These are phyloP conservation scores for Saccharomycopsis microspora DNA, from an alignment of 805 yeast species.

Conservation along the genomic window DNA sequence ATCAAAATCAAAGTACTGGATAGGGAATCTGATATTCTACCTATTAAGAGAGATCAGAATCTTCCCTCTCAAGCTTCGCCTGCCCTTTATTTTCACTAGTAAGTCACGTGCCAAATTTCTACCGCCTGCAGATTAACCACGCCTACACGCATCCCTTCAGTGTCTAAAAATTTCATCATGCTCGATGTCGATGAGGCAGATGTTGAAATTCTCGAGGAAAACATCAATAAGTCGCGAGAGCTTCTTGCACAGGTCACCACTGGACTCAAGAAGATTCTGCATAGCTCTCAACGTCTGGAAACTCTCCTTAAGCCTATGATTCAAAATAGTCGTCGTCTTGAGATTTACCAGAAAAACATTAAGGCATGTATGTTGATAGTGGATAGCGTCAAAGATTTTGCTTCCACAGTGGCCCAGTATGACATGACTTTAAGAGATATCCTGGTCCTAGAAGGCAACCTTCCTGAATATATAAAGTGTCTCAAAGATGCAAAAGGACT, in stretches of 20 bases:
- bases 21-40: too few relatives aligned
- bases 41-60: too few relatives aligned
- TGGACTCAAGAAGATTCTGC: constrained; percentile 43
- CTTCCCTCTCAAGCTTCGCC: too few relatives aligned
- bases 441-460: constrained; percentile 5
- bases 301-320: constrained; percentile 62
- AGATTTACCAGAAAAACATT: constrained; percentile 43
- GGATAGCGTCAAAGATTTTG: constrained; percentile 37
- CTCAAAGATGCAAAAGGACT: constrained; percentile 17
- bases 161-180: neutral
- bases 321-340: constrained; percentile 45
- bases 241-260: constrained; percentile 43
- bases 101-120: too few relatives aligned
- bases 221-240: constrained; percentile 45
- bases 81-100: too few relatives aligned
- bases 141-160: too few relatives aligned
- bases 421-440: constrained; percentile 24
- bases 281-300: constrained; percentile 44
- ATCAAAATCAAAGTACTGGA: too few relatives aligned
- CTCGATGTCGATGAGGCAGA: constrained; percentile 73
- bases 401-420: constrained; percentile 32
- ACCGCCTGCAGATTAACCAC: too few relatives aligned
- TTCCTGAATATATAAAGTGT: constrained; percentile 14
- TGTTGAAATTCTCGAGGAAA: constrained; percentile 69
- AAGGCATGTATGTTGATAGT: constrained; percentile 39